Percentiles rank a stretch among this genome's conserved stretches.
phyloP scores from a whole-genome alignment of 164 flowering plant genomes.

The Vitis labrusca region DNA sequence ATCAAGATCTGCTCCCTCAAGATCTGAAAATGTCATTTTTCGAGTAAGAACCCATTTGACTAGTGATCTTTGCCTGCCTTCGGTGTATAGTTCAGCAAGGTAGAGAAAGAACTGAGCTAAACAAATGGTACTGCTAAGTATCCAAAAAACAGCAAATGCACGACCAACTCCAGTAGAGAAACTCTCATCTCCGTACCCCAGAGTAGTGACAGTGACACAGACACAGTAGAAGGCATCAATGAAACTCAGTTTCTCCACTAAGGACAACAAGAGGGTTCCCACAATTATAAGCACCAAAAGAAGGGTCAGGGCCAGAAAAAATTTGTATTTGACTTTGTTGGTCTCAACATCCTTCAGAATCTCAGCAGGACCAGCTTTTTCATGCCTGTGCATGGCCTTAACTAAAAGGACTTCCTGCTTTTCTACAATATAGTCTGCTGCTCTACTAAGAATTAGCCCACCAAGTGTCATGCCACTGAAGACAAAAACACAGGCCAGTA shows the following conservation, averaged over 20 bases:
- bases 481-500: constrained; percentile 74
- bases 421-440: constrained; percentile 75
- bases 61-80: constrained; percentile 43
- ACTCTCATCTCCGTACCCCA: constrained; percentile 86
- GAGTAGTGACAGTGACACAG: constrained; percentile 79
- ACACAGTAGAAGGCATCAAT: constrained; percentile 83
- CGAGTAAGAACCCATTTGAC: constrained; percentile 66
- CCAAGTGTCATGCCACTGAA: constrained; percentile 74
- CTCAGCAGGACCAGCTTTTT: constrained; percentile 33
- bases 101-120: constrained; percentile 72
- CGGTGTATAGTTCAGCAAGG: constrained; percentile 61
- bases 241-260: constrained; percentile 45
- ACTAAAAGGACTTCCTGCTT: constrained; percentile 64
- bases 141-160: constrained; percentile 79
- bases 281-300: constrained; percentile 44
- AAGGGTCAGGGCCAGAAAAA: constrained; percentile 15
- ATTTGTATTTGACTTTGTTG: constrained; percentile 55
- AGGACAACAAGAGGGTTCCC: constrained; percentile 51
- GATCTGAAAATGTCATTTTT: constrained; percentile 48
- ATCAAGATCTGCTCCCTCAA: constrained; percentile 88
- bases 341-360: constrained; percentile 48
- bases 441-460: constrained; percentile 63
- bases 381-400: constrained; percentile 40
- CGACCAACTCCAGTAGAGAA: constrained; percentile 79
- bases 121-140: constrained; percentile 66